phyloP scores from a whole-genome alignment of 257 asterid genomes.

The Nyctanthes arbortristis region DNA sequence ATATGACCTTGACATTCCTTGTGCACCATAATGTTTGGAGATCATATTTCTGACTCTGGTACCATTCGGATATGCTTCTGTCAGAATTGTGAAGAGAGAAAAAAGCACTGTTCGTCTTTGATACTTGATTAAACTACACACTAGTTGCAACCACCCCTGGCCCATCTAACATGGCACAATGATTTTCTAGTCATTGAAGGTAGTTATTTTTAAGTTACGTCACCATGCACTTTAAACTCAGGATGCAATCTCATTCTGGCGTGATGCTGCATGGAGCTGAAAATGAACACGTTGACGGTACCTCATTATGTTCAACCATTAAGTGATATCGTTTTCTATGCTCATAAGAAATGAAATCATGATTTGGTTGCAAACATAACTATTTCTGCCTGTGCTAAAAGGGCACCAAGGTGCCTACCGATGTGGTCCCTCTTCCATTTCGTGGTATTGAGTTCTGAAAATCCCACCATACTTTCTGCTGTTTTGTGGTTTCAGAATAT shows the following conservation, averaged over 20 bases:
- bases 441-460: slow-evolving; percentile 28
- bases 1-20: neutral
- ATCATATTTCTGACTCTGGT: slow-evolving; percentile 3
- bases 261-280: neutral
- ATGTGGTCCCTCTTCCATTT: slow-evolving; percentile 30
- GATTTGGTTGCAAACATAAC: slow-evolving; percentile 4
- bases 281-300: neutral
- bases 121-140: neutral
- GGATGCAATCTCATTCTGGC: slow-evolving; percentile 1
- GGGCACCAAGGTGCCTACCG: slow-evolving; percentile 21
- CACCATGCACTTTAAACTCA: slow-evolving; percentile 7
- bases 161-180: neutral
- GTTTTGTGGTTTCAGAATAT: slow-evolving; percentile 13
- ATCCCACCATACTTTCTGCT: slow-evolving; percentile 12
- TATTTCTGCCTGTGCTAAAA: slow-evolving; percentile 19
- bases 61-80: neutral
- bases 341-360: slow-evolving; percentile 13
- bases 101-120: neutral
- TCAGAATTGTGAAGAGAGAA: neutral
- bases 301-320: neutral
- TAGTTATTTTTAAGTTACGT: slow-evolving; percentile 15
- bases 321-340: neutral
- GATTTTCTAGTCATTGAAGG: slow-evolving; percentile 11
- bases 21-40: neutral
- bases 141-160: neutral